Evolutionary conservation across 75 land plant genomes (phyloP), one percentile per base, ranked within the genome.

Genomic region (Gnetum montanum): DNA sequence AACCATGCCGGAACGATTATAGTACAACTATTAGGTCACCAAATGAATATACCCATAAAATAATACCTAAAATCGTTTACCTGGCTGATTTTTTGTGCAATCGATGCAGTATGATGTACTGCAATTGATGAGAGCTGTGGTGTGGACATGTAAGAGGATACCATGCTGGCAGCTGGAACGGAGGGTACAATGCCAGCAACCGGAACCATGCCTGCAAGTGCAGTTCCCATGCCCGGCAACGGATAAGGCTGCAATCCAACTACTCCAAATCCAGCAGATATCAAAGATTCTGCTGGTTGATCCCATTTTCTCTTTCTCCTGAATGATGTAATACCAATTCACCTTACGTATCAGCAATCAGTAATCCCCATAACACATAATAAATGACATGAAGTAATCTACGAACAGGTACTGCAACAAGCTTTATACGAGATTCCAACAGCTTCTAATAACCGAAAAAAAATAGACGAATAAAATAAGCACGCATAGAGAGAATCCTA

Each of bases 291-390:
- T 24, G 84, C 91, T 44, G 91, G 96, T 46, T 90, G 83, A 46
- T 91, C 97, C 97, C 97, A 91, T 66, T 86, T 91, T 59, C 91
- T 73, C 72, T 78, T 91, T 64, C 65, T 91, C 73, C 90, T 90
- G 62, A 37, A 33, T n/a, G n/a, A 31, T 52, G 5, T 26, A 2
- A 49, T 0, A 8, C 16, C 19, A 10, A 33, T 23, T 13, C 35
- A 10, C 26, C 26, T 7, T 24, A 47, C 3, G 3, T 24, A 7
- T n/a, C n/a, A n/a, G n/a, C n/a, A n/a, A n/a, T n/a, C n/a, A n/a
- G n/a, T n/a, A n/a, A n/a, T n/a, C n/a, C n/a, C n/a, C n/a, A n/a
- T n/a, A n/a, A n/a, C n/a, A n/a, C n/a, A n/a, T n/a, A n/a, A n/a
- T n/a, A n/a, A n/a, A n/a, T n/a, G n/a, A n/a, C n/a, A n/a, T n/a